phyloP scores from a whole-genome alignment of 2,329 filamentous ascomycete species.

The Aschersonia sp. region DNA sequence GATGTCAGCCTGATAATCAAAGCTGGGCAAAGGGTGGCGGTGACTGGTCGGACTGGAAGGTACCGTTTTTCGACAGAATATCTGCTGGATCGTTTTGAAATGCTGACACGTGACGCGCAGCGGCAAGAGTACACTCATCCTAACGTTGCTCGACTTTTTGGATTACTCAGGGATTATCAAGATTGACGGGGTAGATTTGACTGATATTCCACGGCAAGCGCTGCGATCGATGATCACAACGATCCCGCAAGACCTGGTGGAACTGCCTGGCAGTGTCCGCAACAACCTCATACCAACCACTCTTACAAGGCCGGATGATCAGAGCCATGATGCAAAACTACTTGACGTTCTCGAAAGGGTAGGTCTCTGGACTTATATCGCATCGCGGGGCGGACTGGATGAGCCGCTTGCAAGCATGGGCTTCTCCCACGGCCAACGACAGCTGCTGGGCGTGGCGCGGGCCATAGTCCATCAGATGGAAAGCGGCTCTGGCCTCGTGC shows the following conservation, averaged over 20 bases:
- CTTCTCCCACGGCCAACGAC: constrained; percentile 7
- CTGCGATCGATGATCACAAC: constrained; percentile 15
- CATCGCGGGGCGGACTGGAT: constrained; percentile 4
- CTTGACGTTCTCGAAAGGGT: constrained; percentile 4
- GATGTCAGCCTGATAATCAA: constrained; percentile 5
- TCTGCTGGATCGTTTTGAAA: not conserved
- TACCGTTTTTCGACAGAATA: no score
- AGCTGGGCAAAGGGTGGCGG: constrained; percentile 8
- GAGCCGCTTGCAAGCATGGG: constrained; percentile 3
- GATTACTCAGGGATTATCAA: not conserved
- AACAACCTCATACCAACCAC: not conserved
- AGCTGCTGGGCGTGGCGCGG: constrained; percentile 7
- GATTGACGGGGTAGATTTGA: constrained; percentile 15
- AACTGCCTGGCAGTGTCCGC: constrained; percentile 6
- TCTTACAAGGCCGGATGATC: not conserved
- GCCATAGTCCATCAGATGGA: constrained; percentile 1
- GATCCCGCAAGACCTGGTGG: constrained; percentile 14
- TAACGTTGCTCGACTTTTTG: not conserved
- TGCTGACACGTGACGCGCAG: not conserved
- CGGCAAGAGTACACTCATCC: constrained; percentile 9
- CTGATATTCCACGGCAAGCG: constrained; percentile 6
- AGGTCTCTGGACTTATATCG: constrained; percentile 4
- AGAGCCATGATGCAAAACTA: constrained; percentile 2
- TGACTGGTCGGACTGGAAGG: constrained; percentile 2
- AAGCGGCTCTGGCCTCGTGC: not conserved